Base-by-base conservation (phyloP, 1,284 basidiomycete genomes). In the Apiotrichum gracile region DNA sequence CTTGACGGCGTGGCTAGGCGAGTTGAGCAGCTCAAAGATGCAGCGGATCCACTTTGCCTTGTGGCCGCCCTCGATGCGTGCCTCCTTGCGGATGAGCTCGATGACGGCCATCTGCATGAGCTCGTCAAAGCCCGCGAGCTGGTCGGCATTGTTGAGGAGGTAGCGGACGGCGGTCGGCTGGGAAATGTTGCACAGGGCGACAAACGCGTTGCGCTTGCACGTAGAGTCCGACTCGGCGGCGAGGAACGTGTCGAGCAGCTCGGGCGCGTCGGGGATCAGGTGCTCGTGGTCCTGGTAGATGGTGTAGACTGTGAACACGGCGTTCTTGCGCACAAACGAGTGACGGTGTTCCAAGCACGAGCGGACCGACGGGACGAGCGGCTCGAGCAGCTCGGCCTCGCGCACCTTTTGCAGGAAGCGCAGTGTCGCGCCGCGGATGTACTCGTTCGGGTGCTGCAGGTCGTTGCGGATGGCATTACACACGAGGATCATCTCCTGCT, bases 401-500 rank as follows among this genome's bases (percentile, higher is more conserved):
- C 89, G 88, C 51, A 93, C 82, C 79, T 99, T 98, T 77, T 97
- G 91, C 12, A 98, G 82, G 79, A 96, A 97, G 40, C 96, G 87
- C 33, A 99, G 83, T 9, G 92, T 97, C 34, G 91, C 91, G 48
- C 96, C 96, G 37, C 96, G 89, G 65, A 98, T 97, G 77, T 97
- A 99, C 79, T 99, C 96, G 73, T 99, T 98, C 7, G 96, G 93
- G 71, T 98, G 96, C 88, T 98, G 94, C 52, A 97, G 82, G 78
- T 98, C 94, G 76, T 97, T 97, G 60, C 93, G 88, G 72, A 97
- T 91, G 46, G 93, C 93, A 69, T 97, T 97, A 67, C 94, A 93
- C 43, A 98, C 94, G 44, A 99, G 82, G 68, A 98, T 98, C 96
- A 98, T 98, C 79, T 98, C 96, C 77, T 98, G 96, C 82, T 97